Conservation (phyloP, 108 stramenopile species). For the Hondaea fermentalgiana region DNA sequence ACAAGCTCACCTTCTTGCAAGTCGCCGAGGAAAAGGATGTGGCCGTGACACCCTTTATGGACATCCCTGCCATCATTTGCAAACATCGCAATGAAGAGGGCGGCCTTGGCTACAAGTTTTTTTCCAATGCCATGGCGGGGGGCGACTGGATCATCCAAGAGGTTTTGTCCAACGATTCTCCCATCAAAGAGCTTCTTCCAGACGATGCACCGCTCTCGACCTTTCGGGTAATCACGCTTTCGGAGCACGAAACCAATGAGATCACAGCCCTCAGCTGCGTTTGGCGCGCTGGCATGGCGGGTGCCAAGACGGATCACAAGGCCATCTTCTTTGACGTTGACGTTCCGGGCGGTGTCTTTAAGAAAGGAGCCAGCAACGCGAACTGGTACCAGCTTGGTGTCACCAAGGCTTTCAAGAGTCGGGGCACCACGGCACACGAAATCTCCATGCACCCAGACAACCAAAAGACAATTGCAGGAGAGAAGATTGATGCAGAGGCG, state of each 20-base stretch:
- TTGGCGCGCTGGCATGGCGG: slow-evolving; percentile 79
- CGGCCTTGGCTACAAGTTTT: slow-evolving; percentile 89
- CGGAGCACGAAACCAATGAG: slow-evolving; percentile 21
- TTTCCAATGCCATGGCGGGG: slow-evolving; percentile 76
- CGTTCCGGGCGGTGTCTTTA: slow-evolving; percentile 61
- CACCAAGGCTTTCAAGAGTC: background rate
- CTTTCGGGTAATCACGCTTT: slow-evolving; percentile 90
- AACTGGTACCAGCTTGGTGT: slow-evolving; percentile 91
- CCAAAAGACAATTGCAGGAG: slow-evolving; percentile 31
- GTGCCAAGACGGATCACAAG: slow-evolving; percentile 86
- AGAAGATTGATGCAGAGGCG: slow-evolving; percentile 26
- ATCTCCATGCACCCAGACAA: slow-evolving; percentile 40
- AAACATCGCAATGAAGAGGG: slow-evolving; percentile 97
- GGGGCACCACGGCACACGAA: slow-evolving; percentile 36
- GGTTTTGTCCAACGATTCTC: slow-evolving; percentile 38
- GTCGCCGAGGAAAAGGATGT: slow-evolving; percentile 65
- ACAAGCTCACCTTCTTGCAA: slow-evolving; percentile 91
- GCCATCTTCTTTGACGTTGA: slow-evolving; percentile 93
- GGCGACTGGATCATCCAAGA: slow-evolving; percentile 99
- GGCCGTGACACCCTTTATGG: slow-evolving; percentile 77
- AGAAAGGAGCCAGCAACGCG: slow-evolving; percentile 84
- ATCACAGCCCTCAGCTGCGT: slow-evolving; percentile 78
- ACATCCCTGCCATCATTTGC: slow-evolving; percentile 71
- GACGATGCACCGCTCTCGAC: slow-evolving; percentile 87
- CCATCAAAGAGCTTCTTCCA: slow-evolving; percentile 60